These are phyloP conservation scores for Keithomyces neogunnii DNA, from an alignment of 2,329 filamentous ascomycete genomes.

Conservation along the genomic window DNA sequence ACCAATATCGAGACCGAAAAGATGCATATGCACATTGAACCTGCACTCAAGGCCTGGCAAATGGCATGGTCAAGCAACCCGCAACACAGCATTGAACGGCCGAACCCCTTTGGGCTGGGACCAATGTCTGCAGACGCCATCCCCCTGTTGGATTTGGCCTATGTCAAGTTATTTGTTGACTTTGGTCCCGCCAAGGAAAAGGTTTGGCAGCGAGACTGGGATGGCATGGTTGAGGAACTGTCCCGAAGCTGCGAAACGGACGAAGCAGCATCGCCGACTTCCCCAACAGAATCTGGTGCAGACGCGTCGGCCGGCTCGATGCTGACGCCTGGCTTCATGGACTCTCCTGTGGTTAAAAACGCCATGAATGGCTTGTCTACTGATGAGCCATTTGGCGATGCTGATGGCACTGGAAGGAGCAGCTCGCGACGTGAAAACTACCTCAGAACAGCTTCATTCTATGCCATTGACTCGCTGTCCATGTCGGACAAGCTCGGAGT, in stretches of 20 bases:
- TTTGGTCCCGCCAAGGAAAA: constrained; percentile 86
- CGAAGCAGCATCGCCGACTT: constrained; percentile 52
- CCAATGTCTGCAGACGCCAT: constrained; percentile 86
- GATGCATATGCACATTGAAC: constrained; percentile 93
- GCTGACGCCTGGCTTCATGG: constrained; percentile 37
- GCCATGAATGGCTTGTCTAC: constrained; percentile 37
- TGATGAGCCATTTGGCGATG: constrained; percentile 4
- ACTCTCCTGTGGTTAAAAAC: constrained; percentile 42
- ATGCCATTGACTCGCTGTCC: constrained; percentile 82
- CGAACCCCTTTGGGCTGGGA: constrained; percentile 73
- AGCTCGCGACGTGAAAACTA: constrained; percentile 75
- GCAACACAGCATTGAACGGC: constrained; percentile 73
- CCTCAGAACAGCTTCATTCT: constrained; percentile 88
- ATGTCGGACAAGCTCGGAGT: constrained; percentile 83
- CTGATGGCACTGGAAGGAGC: constrained; percentile 26
- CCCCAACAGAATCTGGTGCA: constrained; percentile 35
- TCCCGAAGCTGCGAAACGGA: constrained; percentile 68
- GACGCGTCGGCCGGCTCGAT: constrained; percentile 40
- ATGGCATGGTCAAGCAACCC: constrained; percentile 83
- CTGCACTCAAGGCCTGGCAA: constrained; percentile 90
- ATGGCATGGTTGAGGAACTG: constrained; percentile 81
- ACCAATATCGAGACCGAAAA: constrained; percentile 87
- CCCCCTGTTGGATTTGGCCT: constrained; percentile 82
- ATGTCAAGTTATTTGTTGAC: constrained; percentile 87
- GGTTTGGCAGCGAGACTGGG: constrained; percentile 91